A percentile compares a stretch with the other conserved stretches of the same genome.
These are phyloP conservation scores for Wickerhamomyces pijperi DNA, from an alignment of 805 yeast species.

Conservation along the genomic window DNA sequence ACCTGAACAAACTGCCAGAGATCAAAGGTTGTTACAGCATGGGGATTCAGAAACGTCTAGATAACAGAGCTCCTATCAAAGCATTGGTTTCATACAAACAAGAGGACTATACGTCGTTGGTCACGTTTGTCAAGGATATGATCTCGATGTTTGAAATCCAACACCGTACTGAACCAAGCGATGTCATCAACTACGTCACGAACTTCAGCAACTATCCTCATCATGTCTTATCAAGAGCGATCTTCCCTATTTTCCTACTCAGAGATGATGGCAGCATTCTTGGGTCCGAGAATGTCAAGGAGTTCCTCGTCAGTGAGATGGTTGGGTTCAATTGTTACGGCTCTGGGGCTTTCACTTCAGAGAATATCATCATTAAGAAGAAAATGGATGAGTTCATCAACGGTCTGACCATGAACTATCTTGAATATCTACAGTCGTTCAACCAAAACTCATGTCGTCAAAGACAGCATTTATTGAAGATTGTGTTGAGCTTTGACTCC, in stretches of 20 bases:
- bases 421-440: slow-evolving; percentile 30
- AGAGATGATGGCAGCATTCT: slow-evolving; percentile 51
- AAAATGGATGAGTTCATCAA: slow-evolving; percentile 23
- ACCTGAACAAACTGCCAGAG: slow-evolving; percentile 14
- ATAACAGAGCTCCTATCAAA: slow-evolving; percentile 37
- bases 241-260: slow-evolving; percentile 49
- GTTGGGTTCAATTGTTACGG: slow-evolving; percentile 28
- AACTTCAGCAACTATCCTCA: slow-evolving; percentile 22
- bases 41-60: slow-evolving; percentile 35
- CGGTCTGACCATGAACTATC: slow-evolving; percentile 36
- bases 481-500: slow-evolving; percentile 58
- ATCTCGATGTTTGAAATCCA: slow-evolving; percentile 22
- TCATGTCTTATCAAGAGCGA: slow-evolving; percentile 44
- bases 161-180: slow-evolving; percentile 19
- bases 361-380: slow-evolving; percentile 10
- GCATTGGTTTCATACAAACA: slow-evolving; percentile 20
- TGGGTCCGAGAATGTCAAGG: slow-evolving; percentile 33
- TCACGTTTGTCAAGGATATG: slow-evolving; percentile 27
- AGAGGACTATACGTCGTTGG: slow-evolving; percentile 19
- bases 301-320: slow-evolving; percentile 30
- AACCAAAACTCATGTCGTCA: slow-evolving; percentile 73
- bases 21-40: slow-evolving; percentile 31
- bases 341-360: slow-evolving; percentile 20
- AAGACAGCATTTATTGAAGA: slow-evolving; percentile 58
- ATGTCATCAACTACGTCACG: slow-evolving; percentile 21